These are phyloP conservation scores for Phytophthora uliginosa DNA, from an alignment of 352 stramenopile genomes.

Conservation along the genomic window DNA sequence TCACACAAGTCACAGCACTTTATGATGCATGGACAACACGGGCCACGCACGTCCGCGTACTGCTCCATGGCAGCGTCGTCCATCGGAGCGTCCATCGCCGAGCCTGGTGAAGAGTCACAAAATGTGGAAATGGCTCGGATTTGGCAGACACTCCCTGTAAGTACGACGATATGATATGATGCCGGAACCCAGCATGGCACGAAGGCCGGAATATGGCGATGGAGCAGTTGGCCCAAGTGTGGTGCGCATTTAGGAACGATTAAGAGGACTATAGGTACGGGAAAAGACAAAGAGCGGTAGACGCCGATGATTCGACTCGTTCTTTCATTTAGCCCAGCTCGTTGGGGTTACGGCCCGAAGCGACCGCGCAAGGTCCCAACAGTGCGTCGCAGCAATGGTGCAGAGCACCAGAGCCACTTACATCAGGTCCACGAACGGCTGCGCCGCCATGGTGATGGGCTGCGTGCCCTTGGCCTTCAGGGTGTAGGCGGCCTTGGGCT, in stretches of 20 bases:
- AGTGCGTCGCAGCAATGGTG: conserved; percentile 28
- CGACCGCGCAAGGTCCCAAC: conserved; percentile 23
- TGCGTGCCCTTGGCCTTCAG: conserved; percentile 91
- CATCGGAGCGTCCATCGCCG: conserved; percentile 44
- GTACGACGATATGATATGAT: conserved; percentile 11
- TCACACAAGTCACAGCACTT: neutral
- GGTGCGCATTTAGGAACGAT: too few species aligned
- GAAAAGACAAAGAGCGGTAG: conserved; percentile 13
- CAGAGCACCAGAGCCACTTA: conserved; percentile 77
- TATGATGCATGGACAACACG: neutral
- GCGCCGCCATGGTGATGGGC: conserved; percentile 97
- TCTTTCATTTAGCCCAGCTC: conserved; percentile 50
- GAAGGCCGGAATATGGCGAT: neutral
- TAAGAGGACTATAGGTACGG: too few species aligned
- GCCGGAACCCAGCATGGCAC: too few species aligned
- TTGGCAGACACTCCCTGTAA: conserved; percentile 19
- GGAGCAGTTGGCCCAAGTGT: too few species aligned
- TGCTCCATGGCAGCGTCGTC: conserved; percentile 75
- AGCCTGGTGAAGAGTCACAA: conserved; percentile 29
- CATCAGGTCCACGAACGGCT: conserved; percentile 99
- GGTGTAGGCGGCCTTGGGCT: conserved; percentile 97
- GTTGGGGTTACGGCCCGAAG: conserved; percentile 34
- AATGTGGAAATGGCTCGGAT: conserved; percentile 34
- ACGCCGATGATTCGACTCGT: conserved; percentile 50
- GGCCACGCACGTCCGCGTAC: conserved; percentile 67